Percentiles rank a stretch among this genome's conserved stretches.
Evolutionary conservation across 176 grass and related monocot genomes (phyloP).

Genomic region (Pontederia paniculata): DNA sequence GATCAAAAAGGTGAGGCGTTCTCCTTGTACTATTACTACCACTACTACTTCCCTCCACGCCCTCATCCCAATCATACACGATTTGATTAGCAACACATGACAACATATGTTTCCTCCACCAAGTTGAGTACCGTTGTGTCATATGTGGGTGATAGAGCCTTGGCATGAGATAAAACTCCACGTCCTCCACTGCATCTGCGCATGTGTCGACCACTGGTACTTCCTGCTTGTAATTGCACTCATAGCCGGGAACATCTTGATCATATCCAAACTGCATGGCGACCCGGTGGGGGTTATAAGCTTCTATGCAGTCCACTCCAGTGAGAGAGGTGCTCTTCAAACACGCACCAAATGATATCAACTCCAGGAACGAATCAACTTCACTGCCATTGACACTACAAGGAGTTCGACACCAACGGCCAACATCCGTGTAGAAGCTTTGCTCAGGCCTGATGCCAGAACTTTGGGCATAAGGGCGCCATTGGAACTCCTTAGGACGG

Average conservation of each 20-base stretch:
- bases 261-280: constrained; percentile 86
- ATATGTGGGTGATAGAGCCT: no score
- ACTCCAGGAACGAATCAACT: constrained; percentile 21
- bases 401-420: constrained; percentile 25
- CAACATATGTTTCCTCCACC: no score
- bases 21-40: no score
- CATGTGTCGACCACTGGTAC: no score
- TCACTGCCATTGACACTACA: neutral
- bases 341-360: constrained; percentile 40
- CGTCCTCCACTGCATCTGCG: no score
- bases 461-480: constrained; percentile 36
- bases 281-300: constrained; percentile 64
- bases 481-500: constrained; percentile 27
- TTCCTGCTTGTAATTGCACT: no score
- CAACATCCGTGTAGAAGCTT: neutral
- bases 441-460: constrained; percentile 21
- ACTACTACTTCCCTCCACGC: no score
- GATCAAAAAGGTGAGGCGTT: no score
- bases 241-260: constrained; percentile 55
- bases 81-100: no score
- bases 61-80: no score
- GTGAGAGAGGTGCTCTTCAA: constrained; percentile 48
- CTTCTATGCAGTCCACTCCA: constrained; percentile 59
- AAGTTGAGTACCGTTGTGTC: no score
- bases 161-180: no score